Evolutionary conservation across 352 stramenopile genomes (phyloP), one percentile per base, ranked within the genome.

Genomic region (Pythium folliculosum): DNA sequence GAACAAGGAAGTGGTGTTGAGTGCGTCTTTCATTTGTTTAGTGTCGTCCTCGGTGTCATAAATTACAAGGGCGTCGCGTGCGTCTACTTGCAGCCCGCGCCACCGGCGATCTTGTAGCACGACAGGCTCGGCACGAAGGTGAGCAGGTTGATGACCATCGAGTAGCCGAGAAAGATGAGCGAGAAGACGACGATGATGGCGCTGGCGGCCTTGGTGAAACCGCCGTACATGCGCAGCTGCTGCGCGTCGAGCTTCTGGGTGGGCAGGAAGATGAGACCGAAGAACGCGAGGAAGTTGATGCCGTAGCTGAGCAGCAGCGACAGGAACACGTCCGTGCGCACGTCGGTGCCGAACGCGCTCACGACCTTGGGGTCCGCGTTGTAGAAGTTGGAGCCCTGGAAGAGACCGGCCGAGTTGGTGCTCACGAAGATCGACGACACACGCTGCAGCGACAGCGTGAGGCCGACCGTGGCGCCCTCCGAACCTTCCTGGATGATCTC

Each of bases 401-500:
- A 88, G 37, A 85, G 62, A 27, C 73, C 77, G 43, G 77, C 56
- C 0, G 72, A 61, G 45, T 84, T 86, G 16, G 82, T 86, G 47
- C 79, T 77, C 14, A 89, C 73, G 63, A 89, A 89, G 16, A 84
- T 80, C 44, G 77, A 82, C 25, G 88, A 73, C 40, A 78, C 77
- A 25, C 76, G 75, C 65, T 89, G 78, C 55, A 91, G 63, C 10
- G 80, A 83, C n/a, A 89, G 66, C 22, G 71, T 81, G 35, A 91
- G 72, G 21, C 82, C 82, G 45, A 89, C 80, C 5, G 85, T 76
- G 1, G 80, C 77, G 14, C 80, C 82, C 45, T 91, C 82, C 0
- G 76, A 89, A 2, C 82, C 82, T 57, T 87, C 78, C 63, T 91
- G 77, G 27, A 84, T 78, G 63, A 91, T 89, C 55, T 91, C 82